Conservation (phyloP, 2,329 filamentous ascomycete species). For the Hypoxylon sp. region DNA sequence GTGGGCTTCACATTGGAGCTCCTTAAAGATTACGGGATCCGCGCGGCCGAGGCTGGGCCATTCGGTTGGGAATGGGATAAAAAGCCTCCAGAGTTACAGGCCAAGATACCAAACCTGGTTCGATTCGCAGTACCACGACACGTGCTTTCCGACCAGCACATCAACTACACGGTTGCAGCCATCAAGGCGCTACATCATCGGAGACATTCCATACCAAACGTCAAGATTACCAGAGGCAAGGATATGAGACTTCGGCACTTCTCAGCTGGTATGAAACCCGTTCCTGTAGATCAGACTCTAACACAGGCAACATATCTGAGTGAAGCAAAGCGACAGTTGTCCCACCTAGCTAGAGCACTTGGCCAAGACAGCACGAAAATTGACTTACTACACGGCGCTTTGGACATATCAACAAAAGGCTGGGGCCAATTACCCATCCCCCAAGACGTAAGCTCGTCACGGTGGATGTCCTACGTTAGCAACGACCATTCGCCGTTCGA, state of each 20-base stretch:
- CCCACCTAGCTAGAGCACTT: not conserved
- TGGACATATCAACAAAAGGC: too few relatives aligned
- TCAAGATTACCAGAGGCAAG: constrained; percentile 41
- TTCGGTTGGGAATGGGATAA: constrained; percentile 43
- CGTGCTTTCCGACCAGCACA: constrained; percentile 43
- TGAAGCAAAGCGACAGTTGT: not conserved
- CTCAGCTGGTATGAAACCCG: constrained; percentile 36
- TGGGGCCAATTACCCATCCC: not conserved
- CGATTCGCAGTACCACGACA: constrained; percentile 45
- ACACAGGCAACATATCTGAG: not conserved
- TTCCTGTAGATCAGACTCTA: constrained; percentile 13
- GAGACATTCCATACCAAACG: constrained; percentile 43
- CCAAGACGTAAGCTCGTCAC: not conserved
- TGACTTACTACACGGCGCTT: not conserved
- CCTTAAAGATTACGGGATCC: constrained; percentile 7
- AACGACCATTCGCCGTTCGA: not conserved
- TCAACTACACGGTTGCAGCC: constrained; percentile 42
- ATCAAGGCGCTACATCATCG: constrained; percentile 39
- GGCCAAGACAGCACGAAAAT: not conserved
- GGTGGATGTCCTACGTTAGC: not conserved
- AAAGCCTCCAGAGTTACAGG: constrained; percentile 30
- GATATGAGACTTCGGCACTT: constrained; percentile 45
- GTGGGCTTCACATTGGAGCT: constrained; percentile 2
- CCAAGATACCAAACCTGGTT: constrained; percentile 11
- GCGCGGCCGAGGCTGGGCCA: not conserved